phyloP scores from a whole-genome alignment of 306 rosid species.

The Vigna angularis region DNA sequence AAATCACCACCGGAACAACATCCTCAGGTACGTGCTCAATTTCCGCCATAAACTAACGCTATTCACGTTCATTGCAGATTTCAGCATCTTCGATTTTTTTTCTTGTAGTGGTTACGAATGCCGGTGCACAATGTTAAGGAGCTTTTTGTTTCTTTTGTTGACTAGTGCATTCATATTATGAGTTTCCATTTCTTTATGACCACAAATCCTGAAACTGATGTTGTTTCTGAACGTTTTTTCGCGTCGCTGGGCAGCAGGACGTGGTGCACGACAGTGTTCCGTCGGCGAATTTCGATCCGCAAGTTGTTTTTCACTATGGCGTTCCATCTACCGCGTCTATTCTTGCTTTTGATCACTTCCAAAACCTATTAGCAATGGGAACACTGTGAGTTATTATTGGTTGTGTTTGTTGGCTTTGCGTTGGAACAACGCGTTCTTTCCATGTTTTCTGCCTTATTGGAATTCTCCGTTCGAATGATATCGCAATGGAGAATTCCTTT shows the following conservation, averaged over 20 bases:
- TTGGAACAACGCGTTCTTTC: background rate
- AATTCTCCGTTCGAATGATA: slow-evolving; percentile 31
- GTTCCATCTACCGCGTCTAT: slow-evolving; percentile 82
- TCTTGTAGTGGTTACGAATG: background rate
- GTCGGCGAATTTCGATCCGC: slow-evolving; percentile 59
- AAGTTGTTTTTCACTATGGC: slow-evolving; percentile 75
- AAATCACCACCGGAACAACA: slow-evolving; percentile 44
- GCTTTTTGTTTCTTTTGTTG: background rate
- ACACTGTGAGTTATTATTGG: slow-evolving; percentile 65
- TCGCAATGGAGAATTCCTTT: slow-evolving; percentile 17
- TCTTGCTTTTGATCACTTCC: slow-evolving; percentile 77
- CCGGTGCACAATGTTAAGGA: slow-evolving; percentile 2
- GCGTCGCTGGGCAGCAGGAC: slow-evolving; percentile 37
- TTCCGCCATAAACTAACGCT: slow-evolving; percentile 25
- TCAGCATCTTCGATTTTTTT: background rate
- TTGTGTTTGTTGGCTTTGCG: slow-evolving; percentile 15
- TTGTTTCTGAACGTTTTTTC: slow-evolving; percentile 33
- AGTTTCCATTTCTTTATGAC: slow-evolving; percentile 10
- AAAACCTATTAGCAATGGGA: slow-evolving; percentile 79
- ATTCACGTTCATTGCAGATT: slow-evolving; percentile 11
- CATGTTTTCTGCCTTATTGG: background rate
- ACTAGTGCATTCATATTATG: slow-evolving; percentile 11
- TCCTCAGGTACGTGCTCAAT: slow-evolving; percentile 55
- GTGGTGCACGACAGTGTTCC: slow-evolving; percentile 48
- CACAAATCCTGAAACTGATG: slow-evolving; percentile 20